These are phyloP conservation scores for Xerocomellus amylosporus DNA, from an alignment of 768 basidiomycete species.

Conservation along the genomic window DNA sequence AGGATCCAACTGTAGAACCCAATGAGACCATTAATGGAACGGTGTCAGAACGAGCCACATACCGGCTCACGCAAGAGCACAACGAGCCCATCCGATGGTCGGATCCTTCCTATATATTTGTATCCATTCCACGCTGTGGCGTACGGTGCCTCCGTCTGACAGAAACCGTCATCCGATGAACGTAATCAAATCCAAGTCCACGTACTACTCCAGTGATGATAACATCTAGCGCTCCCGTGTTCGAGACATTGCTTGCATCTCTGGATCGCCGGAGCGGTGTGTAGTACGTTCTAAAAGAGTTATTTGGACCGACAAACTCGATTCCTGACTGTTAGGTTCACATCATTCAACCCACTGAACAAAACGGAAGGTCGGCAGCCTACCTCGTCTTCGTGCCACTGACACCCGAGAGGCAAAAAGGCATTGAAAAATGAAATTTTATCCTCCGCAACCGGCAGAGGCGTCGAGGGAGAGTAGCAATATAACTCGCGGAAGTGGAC, in stretches of 20 bases:
- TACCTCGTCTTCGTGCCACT: slow-evolving; percentile 34
- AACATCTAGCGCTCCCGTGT: slow-evolving; percentile 39
- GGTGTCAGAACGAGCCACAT: slow-evolving; percentile 16
- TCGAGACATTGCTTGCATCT: slow-evolving; percentile 13
- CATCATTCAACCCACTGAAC: not conserved
- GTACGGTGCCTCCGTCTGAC: slow-evolving; percentile 46
- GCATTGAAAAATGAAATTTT: slow-evolving; percentile 40
- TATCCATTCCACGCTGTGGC: slow-evolving; percentile 57
- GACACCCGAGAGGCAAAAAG: slow-evolving; percentile 44
- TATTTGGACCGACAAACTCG: slow-evolving; percentile 31
- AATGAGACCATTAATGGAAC: slow-evolving; percentile 3
- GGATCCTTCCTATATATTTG: slow-evolving; percentile 53
- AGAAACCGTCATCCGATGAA: not conserved
- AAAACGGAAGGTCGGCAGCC: not conserved
- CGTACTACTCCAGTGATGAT: slow-evolving; percentile 53
- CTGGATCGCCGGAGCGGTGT: slow-evolving; percentile 26
- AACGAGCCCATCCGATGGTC: slow-evolving; percentile 58
- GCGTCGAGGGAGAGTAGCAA: slow-evolving; percentile 32
- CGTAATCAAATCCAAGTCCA: slow-evolving; percentile 1
- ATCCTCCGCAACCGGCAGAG: slow-evolving; percentile 36
- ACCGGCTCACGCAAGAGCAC: slow-evolving; percentile 53
- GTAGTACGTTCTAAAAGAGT: slow-evolving; percentile 40
- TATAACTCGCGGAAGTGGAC: slow-evolving; percentile 49
- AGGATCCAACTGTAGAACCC: slow-evolving; percentile 19
- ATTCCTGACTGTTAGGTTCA: slow-evolving; percentile 25